Evolutionary conservation across 2,329 filamentous ascomycete genomes (phyloP).

Genomic region (Xylaria sp.): DNA sequence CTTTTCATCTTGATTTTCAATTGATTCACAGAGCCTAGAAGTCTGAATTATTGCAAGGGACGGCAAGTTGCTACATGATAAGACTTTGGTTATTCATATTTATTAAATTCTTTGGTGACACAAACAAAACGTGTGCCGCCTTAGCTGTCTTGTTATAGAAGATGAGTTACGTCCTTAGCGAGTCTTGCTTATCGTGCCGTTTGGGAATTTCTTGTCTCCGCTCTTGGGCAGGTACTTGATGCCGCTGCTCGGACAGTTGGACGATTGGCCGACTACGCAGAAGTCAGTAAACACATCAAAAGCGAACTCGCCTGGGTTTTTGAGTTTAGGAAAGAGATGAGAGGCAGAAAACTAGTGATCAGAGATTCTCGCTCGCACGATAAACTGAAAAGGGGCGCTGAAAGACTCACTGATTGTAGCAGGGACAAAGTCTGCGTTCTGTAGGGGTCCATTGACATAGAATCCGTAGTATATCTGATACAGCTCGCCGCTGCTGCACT

Average conservation of each 20-base stretch:
- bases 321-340: background rate
- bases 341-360: background rate
- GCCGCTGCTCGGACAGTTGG: conserved; percentile 69
- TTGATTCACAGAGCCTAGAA: background rate
- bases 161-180: background rate
- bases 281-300: conserved; percentile 30
- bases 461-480: conserved; percentile 72
- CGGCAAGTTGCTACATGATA: background rate
- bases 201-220: background rate
- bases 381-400: background rate
- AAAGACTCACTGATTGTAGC: conserved; percentile 46
- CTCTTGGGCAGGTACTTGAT: conserved; percentile 74
- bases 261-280: conserved; percentile 63
- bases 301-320: background rate
- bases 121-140: background rate
- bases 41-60: too few relatives aligned
- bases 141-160: background rate
- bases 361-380: background rate
- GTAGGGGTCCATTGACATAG: conserved; percentile 67
- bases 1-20: background rate
- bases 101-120: too few relatives aligned
- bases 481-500: conserved; percentile 61
- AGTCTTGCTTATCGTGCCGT: background rate
- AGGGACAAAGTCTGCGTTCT: conserved; percentile 69
- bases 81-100: background rate